Percentiles rank a stretch among this genome's conserved stretches.
These are phyloP conservation scores for Leucocoprinus sp. DNA, from an alignment of 768 basidiomycete species.

Conservation along the genomic window DNA sequence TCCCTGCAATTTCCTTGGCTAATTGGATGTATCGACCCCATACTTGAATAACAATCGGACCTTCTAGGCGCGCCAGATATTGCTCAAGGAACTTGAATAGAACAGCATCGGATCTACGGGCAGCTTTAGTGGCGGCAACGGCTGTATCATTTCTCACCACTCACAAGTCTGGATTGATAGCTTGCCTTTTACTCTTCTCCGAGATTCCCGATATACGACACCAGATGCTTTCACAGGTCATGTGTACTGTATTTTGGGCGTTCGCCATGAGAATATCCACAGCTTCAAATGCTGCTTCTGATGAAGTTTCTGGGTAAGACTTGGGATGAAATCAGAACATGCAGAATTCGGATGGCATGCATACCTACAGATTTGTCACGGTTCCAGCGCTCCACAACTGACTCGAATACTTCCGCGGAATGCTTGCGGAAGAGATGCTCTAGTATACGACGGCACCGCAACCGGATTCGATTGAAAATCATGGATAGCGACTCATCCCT, in stretches of 20 bases:
- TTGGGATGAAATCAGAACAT: constrained; percentile 6
- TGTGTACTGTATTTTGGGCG: constrained; percentile 80
- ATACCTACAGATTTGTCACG: constrained; percentile 41
- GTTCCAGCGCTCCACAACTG: constrained; percentile 77
- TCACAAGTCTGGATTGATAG: constrained; percentile 61
- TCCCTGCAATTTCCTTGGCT: constrained; percentile 67
- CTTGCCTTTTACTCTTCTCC: constrained; percentile 54
- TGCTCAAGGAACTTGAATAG: constrained; percentile 86
- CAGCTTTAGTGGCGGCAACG: constrained; percentile 4
- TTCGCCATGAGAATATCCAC: constrained; percentile 77
- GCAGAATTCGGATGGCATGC: background rate
- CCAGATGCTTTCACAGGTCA: constrained; percentile 79
- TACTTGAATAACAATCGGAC: constrained; percentile 87
- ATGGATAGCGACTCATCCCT: constrained; percentile 62
- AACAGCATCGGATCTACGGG: constrained; percentile 52
- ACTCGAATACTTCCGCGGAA: constrained; percentile 76
- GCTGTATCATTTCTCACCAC: constrained; percentile 18
- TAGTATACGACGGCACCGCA: constrained; percentile 68
- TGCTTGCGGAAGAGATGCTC: constrained; percentile 82
- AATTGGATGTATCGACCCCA: constrained; percentile 77
- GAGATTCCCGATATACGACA: constrained; percentile 45
- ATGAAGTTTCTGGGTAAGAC: constrained; percentile 30
- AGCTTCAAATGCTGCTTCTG: constrained; percentile 65
- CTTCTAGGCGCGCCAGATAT: constrained; percentile 78
- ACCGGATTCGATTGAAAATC: constrained; percentile 57